Conservation (phyloP, 2,329 filamentous ascomycete species). For the Fusarium buharicum region DNA sequence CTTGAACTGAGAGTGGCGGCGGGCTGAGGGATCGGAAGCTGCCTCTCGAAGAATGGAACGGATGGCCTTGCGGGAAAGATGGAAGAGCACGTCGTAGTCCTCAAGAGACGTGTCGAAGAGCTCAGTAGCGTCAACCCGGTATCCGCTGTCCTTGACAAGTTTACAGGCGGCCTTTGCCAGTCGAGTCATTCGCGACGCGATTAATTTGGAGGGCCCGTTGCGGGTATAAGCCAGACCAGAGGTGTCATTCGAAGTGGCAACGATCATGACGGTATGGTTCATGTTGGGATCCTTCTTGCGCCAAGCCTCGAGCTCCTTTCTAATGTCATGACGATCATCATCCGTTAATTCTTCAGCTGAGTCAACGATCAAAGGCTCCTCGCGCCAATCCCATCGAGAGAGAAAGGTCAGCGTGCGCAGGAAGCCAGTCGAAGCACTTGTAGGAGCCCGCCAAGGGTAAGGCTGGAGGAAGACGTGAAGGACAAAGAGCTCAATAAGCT, state of each 20-base stretch:
- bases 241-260: slow-evolving; percentile 79
- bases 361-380: slow-evolving; percentile 84
- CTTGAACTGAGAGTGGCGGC: slow-evolving; percentile 73
- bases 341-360: slow-evolving; percentile 69
- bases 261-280: slow-evolving; percentile 84
- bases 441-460: slow-evolving; percentile 81
- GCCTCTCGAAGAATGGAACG: slow-evolving; percentile 55
- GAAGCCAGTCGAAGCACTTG: slow-evolving; percentile 82
- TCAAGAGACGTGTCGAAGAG: slow-evolving; percentile 78
- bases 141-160: slow-evolving; percentile 64
- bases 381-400: slow-evolving; percentile 90
- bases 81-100: slow-evolving; percentile 89
- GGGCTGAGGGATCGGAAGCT: slow-evolving; percentile 50
- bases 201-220: slow-evolving; percentile 77
- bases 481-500: slow-evolving; percentile 86
- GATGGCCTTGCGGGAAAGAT: slow-evolving; percentile 68
- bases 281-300: slow-evolving; percentile 87
- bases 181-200: slow-evolving; percentile 83
- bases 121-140: slow-evolving; percentile 58
- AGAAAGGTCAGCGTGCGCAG: slow-evolving; percentile 82
- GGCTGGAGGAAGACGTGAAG: slow-evolving; percentile 82
- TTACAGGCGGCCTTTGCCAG: slow-evolving; percentile 81
- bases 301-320: slow-evolving; percentile 82
- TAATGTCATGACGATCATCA: slow-evolving; percentile 70
- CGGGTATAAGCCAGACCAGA: slow-evolving; percentile 85